phyloP scores from a whole-genome alignment of 176 grass and related monocot species.

The Bolboschoenus planiculmis region DNA sequence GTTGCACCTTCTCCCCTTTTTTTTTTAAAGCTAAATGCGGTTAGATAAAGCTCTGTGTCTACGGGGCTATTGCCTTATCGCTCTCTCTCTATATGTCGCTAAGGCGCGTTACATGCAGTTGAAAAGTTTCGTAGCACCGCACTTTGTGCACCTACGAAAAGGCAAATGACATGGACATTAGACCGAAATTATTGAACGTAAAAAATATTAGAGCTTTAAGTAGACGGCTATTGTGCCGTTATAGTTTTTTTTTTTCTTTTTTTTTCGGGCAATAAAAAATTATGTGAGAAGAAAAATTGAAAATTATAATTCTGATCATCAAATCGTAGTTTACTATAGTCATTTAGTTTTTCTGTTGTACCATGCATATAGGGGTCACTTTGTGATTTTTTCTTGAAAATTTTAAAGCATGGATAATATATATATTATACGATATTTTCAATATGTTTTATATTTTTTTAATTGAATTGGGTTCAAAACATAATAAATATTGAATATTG shows the following conservation, averaged over 20 bases:
- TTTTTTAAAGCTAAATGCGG: background rate
- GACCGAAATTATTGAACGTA: background rate
- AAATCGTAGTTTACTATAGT: background rate
- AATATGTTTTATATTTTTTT: background rate
- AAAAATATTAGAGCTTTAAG: background rate
- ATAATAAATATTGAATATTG: too few relatives aligned
- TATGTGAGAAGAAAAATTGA: background rate
- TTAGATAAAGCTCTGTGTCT: background rate
- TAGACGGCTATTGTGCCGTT: background rate
- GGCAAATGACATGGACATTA: background rate
- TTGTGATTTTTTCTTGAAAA: background rate
- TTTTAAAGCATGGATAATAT: background rate
- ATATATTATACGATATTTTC: too few relatives aligned
- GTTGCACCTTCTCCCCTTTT: background rate
- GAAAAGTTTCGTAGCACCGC: background rate
- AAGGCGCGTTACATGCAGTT: background rate
- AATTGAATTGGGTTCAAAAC: too few relatives aligned
- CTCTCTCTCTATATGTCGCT: background rate
- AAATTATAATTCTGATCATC: background rate
- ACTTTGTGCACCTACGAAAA: background rate
- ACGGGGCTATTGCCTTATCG: too few relatives aligned
- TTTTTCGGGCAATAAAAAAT: background rate
- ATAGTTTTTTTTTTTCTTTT: background rate
- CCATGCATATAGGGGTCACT: background rate
- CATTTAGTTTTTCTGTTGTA: background rate